These are phyloP conservation scores for Ensete glaucum DNA, from an alignment of 176 grass and related monocot species.

Conservation along the genomic window DNA sequence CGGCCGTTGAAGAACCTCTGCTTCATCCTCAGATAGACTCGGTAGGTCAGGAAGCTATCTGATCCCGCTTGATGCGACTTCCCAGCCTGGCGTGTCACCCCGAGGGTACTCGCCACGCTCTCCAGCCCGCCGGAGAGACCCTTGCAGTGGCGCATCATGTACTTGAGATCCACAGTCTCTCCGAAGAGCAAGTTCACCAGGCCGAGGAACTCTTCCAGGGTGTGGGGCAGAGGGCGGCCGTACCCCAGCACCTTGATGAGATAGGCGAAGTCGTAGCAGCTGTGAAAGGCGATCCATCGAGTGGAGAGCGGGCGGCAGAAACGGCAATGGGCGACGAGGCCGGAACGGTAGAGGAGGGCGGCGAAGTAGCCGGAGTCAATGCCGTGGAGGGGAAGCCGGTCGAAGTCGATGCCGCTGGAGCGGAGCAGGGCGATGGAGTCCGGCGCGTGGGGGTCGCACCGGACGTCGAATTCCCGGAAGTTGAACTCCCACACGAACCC, in stretches of 20 bases:
- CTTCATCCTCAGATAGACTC: conserved; percentile 13
- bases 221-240: conserved; percentile 6
- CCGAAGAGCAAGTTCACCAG: not conserved
- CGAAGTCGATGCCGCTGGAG: not conserved
- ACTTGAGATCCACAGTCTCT: conserved; percentile 20
- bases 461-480: not conserved
- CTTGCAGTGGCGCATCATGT: conserved; percentile 17
- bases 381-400: not conserved
- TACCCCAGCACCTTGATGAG: not conserved
- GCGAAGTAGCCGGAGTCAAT: not conserved
- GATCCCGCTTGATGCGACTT: conserved; percentile 26
- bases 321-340: not conserved
- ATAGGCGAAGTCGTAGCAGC: not conserved
- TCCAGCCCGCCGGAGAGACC: conserved; percentile 21
- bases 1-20: conserved; percentile 10
- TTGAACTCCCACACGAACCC: conserved; percentile 9
- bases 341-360: not conserved
- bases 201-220: conserved; percentile 17
- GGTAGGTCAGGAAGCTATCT: conserved; percentile 28
- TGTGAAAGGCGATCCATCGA: not conserved
- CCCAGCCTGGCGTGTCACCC: not conserved
- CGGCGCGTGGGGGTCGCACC: not conserved
- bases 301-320: not conserved
- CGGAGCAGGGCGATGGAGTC: conserved; percentile 4
- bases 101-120: not conserved